Conservation (phyloP, 2,329 filamentous ascomycete genomes). For the Periglandula ipomoeae region DNA sequence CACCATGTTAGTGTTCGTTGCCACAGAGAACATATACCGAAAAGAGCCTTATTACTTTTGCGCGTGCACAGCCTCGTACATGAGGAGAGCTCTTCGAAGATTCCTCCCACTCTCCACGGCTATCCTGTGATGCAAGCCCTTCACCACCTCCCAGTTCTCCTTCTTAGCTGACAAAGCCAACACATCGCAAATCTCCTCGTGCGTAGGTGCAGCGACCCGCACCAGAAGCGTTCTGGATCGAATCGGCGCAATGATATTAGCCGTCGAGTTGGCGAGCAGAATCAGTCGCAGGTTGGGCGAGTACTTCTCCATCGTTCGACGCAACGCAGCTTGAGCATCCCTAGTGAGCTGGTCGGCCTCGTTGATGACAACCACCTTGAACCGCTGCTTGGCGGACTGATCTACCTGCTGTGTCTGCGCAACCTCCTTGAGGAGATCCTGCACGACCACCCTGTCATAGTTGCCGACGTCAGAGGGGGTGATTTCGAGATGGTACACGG, state of each 20-base stretch:
- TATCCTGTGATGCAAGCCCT: conserved; percentile 72
- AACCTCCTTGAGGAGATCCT: conserved; percentile 93
- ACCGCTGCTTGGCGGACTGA: conserved; percentile 75
- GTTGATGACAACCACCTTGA: conserved; percentile 99
- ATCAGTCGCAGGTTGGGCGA: conserved; percentile 90
- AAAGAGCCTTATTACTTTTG: conserved; percentile 62
- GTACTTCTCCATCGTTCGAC: conserved; percentile 99
- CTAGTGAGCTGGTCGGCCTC: conserved; percentile 91
- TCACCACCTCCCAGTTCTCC: conserved; percentile 73
- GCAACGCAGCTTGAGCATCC: conserved; percentile 89
- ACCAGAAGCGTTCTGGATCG: conserved; percentile 85
- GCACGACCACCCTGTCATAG: conserved; percentile 91
- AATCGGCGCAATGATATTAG: conserved; percentile 98
- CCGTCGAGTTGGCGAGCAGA: conserved; percentile 87
- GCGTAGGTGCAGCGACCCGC: conserved; percentile 79
- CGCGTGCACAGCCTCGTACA: conserved; percentile 95
- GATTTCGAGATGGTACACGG: conserved; percentile 96
- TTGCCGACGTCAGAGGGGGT: conserved; percentile 94
- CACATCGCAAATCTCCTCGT: conserved; percentile 74
- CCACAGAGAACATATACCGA: not conserved
- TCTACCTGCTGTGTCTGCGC: conserved; percentile 99
- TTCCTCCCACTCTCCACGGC: conserved; percentile 88
- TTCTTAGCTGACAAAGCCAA: conserved; percentile 62
- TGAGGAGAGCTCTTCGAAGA: conserved; percentile 77
- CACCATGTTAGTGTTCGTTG: conserved; percentile 19